phyloP scores from a whole-genome alignment of 1,139 yeast genomes.

The Geotrichum phurueaensis region DNA sequence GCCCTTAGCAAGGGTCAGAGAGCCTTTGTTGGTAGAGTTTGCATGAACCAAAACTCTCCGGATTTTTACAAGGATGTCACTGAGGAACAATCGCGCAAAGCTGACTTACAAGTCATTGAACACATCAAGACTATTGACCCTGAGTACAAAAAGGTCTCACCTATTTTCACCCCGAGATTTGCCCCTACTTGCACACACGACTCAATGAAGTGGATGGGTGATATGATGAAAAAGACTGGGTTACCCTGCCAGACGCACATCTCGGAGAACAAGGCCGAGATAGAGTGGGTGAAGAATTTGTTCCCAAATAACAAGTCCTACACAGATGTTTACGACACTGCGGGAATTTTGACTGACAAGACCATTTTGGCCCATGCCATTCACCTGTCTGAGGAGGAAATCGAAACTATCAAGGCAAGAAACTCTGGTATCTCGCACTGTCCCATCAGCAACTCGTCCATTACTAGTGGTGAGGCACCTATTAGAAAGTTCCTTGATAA shows the following conservation, averaged over 20 bases:
- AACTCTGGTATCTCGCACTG: slow-evolving; percentile 83
- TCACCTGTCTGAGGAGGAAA: slow-evolving; percentile 63
- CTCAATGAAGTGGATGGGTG: slow-evolving; percentile 59
- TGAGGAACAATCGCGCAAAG: slow-evolving; percentile 49
- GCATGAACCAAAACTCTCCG: slow-evolving; percentile 76
- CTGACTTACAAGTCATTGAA: slow-evolving; percentile 52
- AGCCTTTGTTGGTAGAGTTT: slow-evolving; percentile 89
- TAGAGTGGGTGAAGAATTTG: slow-evolving; percentile 62
- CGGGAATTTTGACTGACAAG: slow-evolving; percentile 51
- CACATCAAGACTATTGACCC: slow-evolving; percentile 54
- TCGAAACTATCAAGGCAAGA: slow-evolving; percentile 47
- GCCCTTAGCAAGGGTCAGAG: slow-evolving; percentile 68
- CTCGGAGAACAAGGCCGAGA: slow-evolving; percentile 70
- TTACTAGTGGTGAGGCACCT: slow-evolving; percentile 89
- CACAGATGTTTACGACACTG: slow-evolving; percentile 69
- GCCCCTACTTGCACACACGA: slow-evolving; percentile 80
- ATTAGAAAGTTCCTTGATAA: slow-evolving; percentile 62
- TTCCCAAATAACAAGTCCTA: slow-evolving; percentile 69
- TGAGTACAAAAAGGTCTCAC: slow-evolving; percentile 45
- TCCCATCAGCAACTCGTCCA: slow-evolving; percentile 83
- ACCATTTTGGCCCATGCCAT: slow-evolving; percentile 89
- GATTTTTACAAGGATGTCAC: slow-evolving; percentile 58
- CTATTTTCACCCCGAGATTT: slow-evolving; percentile 87
- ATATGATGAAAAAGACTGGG: slow-evolving; percentile 43
- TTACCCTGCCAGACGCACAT: slow-evolving; percentile 87